phyloP scores from a whole-genome alignment of 306 rosid species.

The Fagus crenata region DNA sequence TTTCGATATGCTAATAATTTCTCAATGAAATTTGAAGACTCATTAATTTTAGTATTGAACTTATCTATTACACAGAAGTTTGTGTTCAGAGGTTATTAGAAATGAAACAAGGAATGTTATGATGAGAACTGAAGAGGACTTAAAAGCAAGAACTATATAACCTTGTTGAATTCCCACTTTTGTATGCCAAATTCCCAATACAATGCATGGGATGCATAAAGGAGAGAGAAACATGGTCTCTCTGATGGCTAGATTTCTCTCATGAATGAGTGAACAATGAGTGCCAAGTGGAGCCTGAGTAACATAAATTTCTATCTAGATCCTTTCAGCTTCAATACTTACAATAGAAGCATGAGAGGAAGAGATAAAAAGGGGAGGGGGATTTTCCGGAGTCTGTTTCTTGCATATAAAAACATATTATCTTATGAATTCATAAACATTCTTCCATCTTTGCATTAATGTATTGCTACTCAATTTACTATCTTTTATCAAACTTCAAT shows the following conservation, averaged over 20 bases:
- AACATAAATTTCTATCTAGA: conserved; percentile 3
- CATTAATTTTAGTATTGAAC: neutral
- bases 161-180: conserved; percentile 17
- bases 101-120: neutral
- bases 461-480: neutral
- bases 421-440: neutral
- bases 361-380: neutral
- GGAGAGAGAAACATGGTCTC: conserved; percentile 6
- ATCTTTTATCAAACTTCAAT: neutral
- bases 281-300: neutral
- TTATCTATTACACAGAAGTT: neutral
- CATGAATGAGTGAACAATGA: conserved; percentile 4
- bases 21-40: neutral
- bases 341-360: neutral
- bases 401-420: neutral
- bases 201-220: conserved; percentile 18
- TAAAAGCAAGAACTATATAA: conserved; percentile 13
- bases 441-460: neutral
- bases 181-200: conserved; percentile 20
- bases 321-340: conserved; percentile 7
- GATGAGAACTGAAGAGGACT: neutral
- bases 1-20: neutral
- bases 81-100: neutral
- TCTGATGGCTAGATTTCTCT: conserved; percentile 21
- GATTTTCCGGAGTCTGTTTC: neutral